Evolutionary conservation across 179 eudicot genomes (phyloP).

Genomic region (Beta macrorhiza): DNA sequence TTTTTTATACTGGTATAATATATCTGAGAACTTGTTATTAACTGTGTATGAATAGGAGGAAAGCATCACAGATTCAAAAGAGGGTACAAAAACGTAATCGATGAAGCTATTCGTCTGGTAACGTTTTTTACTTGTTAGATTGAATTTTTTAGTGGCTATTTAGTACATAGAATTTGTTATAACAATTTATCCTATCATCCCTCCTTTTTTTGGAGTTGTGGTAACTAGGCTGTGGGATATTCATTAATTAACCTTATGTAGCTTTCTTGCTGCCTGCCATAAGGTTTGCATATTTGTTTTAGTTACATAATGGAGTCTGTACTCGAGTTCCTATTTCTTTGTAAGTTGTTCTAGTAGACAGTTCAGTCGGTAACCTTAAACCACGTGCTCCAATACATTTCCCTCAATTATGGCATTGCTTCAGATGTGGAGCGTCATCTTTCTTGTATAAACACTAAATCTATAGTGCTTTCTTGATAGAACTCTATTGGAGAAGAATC

Average conservation of each 20-base stretch:
- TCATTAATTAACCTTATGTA: background rate
- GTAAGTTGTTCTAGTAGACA: background rate
- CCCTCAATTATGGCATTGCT: slow-evolving; percentile 7
- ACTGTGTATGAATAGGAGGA: slow-evolving; percentile 60
- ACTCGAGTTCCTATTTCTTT: background rate
- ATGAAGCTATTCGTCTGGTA: slow-evolving; percentile 98
- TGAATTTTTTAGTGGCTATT: background rate
- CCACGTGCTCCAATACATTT: background rate
- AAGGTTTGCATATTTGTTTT: background rate
- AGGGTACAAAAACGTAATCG: slow-evolving; percentile 98
- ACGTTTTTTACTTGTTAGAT: background rate
- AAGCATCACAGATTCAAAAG: slow-evolving; percentile 96
- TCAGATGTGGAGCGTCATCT: background rate
- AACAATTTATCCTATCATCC: no score
- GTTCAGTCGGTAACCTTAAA: background rate
- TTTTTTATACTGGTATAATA: background rate
- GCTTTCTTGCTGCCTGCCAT: background rate
- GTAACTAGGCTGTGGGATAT: background rate
- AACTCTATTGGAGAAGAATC: slow-evolving; percentile 88
- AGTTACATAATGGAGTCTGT: background rate
- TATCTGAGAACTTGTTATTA: slow-evolving; percentile 17
- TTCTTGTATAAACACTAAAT: slow-evolving; percentile 15
- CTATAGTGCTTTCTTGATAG: slow-evolving; percentile 36
- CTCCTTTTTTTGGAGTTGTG: background rate
- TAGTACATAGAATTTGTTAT: background rate